Evolutionary conservation across 1,284 basidiomycete genomes (phyloP), one percentile per base, ranked within the genome.

Genomic region (Singerocomus rubriflavus): DNA sequence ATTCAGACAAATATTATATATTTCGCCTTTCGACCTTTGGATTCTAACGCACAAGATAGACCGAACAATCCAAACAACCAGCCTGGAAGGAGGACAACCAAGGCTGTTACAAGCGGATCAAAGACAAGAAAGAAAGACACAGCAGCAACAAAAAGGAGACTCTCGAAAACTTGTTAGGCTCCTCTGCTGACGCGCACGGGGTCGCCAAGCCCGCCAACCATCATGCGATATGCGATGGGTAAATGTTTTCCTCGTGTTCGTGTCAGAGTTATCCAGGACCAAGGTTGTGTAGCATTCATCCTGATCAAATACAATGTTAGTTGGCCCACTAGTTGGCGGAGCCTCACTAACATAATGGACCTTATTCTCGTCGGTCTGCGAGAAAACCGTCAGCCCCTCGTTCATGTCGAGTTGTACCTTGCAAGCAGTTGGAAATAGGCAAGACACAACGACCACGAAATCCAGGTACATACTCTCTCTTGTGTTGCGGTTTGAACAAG

Each of bases 311-410:
- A 21, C 21, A 21, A 21, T 21, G 4, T 21, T 21, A 21, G 21
- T 4, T 21, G 21, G 4, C 21, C 21, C 4, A 21, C 21, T 21
- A 21, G 21, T 21, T 21, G 21, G 21, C 21, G 21, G 21, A 21
- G 53, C 30, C n/a, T 65, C 63, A 5, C 69, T 44, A 17, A 68
- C 67, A 16, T 33, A 48, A 25, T 51, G 51, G 13, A 53, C 60
- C 35, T 62, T 62, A 32, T 50, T 44, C 9, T 66, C 67, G 33
- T 66, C 65, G 1, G 70, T 63, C 31, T 66, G 64, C 6, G 67
- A 66, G 7, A 70, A 65, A 6, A 66, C 52, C 5, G 65, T 66
- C 0, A 66, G 69, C 31, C 70, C 68, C 4, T 70, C 67, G 26
- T 69, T 70, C 50, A 67, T 67, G 16, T 70, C 69, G 3, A 67